Evolutionary conservation across 352 stramenopile species (phyloP).

Genomic region (Globisporangium carolinianum): DNA sequence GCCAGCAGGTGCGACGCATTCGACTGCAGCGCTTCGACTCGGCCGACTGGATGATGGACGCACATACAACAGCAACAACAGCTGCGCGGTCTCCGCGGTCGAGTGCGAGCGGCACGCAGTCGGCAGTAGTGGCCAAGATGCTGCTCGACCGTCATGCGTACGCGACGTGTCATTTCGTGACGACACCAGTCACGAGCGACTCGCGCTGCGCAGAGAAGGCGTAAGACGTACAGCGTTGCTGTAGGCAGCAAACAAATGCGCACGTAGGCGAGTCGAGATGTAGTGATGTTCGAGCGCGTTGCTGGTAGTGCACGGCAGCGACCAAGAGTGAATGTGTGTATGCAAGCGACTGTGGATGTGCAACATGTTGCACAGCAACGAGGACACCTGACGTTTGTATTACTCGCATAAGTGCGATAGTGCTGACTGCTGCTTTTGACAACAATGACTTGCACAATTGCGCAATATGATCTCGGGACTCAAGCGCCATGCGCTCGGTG

Average conservation of each 20-base stretch:
- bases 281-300: not conserved
- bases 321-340: too few relatives aligned
- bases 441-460: not conserved
- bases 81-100: too few relatives aligned
- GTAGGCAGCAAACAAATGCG: not conserved
- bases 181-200: slow-evolving; percentile 18
- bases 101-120: not conserved
- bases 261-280: not conserved
- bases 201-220: slow-evolving; percentile 16
- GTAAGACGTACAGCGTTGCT: slow-evolving; percentile 3
- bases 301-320: too few relatives aligned
- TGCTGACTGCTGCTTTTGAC: too few relatives aligned
- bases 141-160: slow-evolving; percentile 55
- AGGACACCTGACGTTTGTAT: too few relatives aligned
- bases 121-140: slow-evolving; percentile 32
- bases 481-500: slow-evolving; percentile 35
- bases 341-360: too few relatives aligned
- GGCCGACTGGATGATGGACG: slow-evolving; percentile 56
- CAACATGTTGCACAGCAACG: too few relatives aligned
- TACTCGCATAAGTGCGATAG: too few relatives aligned
- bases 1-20: slow-evolving; percentile 42
- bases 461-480: slow-evolving; percentile 5
- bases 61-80: not conserved
- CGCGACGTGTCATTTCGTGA: slow-evolving; percentile 40
- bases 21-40: slow-evolving; percentile 70